These are phyloP conservation scores for Aphanomyces euteiches DNA, from an alignment of 352 stramenopile species.

Conservation along the genomic window DNA sequence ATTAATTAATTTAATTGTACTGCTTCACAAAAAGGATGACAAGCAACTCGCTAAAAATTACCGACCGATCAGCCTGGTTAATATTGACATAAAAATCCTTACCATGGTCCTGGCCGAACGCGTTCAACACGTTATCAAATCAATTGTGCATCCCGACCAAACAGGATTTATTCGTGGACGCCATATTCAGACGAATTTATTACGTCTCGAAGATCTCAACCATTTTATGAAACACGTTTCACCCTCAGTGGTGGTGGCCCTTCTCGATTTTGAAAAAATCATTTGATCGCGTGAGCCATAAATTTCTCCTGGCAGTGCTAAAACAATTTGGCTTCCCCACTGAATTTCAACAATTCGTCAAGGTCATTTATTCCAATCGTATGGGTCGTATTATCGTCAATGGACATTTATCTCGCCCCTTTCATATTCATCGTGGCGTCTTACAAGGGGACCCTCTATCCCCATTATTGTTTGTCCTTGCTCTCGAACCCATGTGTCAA, in stretches of 20 bases:
- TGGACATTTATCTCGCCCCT: background rate
- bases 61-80: slow-evolving; percentile 8
- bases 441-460: slow-evolving; percentile 3
- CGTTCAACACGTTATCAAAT: background rate
- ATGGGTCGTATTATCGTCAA: background rate
- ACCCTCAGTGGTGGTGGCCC: background rate
- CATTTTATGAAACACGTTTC: background rate
- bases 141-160: background rate
- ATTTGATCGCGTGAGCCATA: slow-evolving; percentile 8
- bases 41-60: background rate
- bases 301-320: background rate
- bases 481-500: slow-evolving; percentile 1
- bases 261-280: slow-evolving; percentile 7
- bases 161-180: slow-evolving; percentile 6
- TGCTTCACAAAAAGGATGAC: slow-evolving; percentile 6
- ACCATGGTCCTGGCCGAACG: slow-evolving; percentile 1
- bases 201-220: slow-evolving; percentile 5
- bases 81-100: slow-evolving; percentile 7
- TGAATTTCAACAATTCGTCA: background rate
- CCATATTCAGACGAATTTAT: background rate
- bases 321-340: background rate
- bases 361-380: background rate
- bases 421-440: background rate
- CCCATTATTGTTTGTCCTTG: slow-evolving; percentile 1
- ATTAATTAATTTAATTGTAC: background rate